Percentiles rank a stretch among this genome's conserved stretches.
Conservation (phyloP, 2,329 filamentous ascomycete species). For the Harringtonia aguacate region DNA sequence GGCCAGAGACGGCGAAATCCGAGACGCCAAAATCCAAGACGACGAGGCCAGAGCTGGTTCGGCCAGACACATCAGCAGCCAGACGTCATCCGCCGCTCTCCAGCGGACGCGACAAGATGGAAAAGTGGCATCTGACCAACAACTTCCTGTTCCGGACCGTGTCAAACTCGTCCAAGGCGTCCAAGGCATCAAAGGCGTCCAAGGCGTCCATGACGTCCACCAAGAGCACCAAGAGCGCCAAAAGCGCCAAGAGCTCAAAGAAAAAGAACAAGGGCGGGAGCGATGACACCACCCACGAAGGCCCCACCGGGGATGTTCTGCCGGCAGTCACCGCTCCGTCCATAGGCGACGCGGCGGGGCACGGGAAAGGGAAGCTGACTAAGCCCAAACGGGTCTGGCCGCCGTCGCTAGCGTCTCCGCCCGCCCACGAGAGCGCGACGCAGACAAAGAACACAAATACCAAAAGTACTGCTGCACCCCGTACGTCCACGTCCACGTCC, state of each 20-base stretch:
- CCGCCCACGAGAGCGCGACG: background rate
- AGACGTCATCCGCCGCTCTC: background rate
- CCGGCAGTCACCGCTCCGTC: slow-evolving; percentile 4
- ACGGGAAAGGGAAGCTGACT: slow-evolving; percentile 1
- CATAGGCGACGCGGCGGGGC: background rate
- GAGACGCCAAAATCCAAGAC: too few relatives aligned
- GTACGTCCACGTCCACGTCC: background rate
- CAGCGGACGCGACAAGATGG: background rate
- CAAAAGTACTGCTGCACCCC: too few relatives aligned
- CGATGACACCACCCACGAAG: background rate
- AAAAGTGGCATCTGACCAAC: slow-evolving; percentile 7
- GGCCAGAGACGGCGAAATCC: too few relatives aligned
- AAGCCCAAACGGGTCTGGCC: slow-evolving; percentile 8
- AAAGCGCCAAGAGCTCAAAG: too few relatives aligned
- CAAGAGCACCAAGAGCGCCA: too few relatives aligned
- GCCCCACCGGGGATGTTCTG: background rate
- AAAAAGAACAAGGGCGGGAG: background rate
- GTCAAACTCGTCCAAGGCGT: background rate
- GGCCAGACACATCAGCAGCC: background rate
- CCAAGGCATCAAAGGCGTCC: background rate
- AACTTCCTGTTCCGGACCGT: slow-evolving; percentile 6
- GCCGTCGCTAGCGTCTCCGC: slow-evolving; percentile 4
- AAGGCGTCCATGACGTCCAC: too few relatives aligned
- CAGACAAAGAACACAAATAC: background rate
- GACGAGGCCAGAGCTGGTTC: background rate